Conservation (phyloP, 1,139 yeast species). For the Yamadazyma dushanensis region DNA sequence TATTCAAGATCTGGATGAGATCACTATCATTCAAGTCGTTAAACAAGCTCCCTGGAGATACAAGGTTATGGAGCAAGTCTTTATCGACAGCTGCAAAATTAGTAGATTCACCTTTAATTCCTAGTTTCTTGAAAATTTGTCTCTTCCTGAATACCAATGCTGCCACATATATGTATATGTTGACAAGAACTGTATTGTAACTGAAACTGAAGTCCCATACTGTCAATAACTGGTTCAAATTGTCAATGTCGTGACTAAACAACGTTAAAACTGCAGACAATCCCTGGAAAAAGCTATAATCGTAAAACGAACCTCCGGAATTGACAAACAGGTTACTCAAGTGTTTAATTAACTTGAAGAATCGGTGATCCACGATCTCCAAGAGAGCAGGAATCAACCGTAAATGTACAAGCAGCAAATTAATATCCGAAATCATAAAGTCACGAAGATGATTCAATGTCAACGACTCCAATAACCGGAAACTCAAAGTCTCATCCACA, state of each 20-base stretch:
- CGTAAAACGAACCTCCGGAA: conserved; percentile 33
- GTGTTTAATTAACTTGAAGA: conserved; percentile 50
- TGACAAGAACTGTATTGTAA: conserved; percentile 42
- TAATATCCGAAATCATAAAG: conserved; percentile 74
- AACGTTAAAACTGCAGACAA: conserved; percentile 76
- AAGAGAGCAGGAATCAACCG: conserved; percentile 64
- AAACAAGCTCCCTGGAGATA: conserved; percentile 37
- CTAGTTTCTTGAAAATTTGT: conserved; percentile 33
- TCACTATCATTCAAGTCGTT: conserved; percentile 30
- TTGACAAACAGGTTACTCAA: conserved; percentile 30
- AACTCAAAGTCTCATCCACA: conserved; percentile 40
- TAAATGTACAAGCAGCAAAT: conserved; percentile 65
- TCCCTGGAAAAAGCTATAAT: conserved; percentile 55
- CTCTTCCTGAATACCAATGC: conserved; percentile 44
- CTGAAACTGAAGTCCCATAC: conserved; percentile 67
- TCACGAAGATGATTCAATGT: conserved; percentile 73
- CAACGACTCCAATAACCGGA: conserved; percentile 53
- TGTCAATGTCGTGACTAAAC: conserved; percentile 70
- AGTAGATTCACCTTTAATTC: conserved; percentile 13
- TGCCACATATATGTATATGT: conserved; percentile 58
- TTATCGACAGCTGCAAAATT: conserved; percentile 28
- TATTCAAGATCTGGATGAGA: conserved; percentile 36
- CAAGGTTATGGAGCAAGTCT: conserved; percentile 45
- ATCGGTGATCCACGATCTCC: conserved; percentile 45
- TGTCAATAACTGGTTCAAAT: conserved; percentile 48